phyloP scores from a whole-genome alignment of 441 rosid genomes.

The Pelargonium citronellum region DNA sequence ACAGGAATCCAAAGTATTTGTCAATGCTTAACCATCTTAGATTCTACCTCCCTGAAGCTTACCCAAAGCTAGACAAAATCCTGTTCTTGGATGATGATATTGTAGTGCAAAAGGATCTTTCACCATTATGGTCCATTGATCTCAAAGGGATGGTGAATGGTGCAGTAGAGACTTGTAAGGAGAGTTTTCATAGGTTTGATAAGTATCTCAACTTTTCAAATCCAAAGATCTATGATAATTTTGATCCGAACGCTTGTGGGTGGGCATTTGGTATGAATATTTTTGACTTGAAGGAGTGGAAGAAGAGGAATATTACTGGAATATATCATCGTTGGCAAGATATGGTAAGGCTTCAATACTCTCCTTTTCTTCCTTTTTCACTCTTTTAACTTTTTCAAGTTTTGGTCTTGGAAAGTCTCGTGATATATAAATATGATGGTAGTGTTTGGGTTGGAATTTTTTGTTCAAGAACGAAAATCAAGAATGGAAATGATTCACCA shows the following conservation, averaged over 20 bases:
- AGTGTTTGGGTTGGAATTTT: no score
- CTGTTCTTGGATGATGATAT: slow-evolving; percentile 92
- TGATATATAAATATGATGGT: neutral
- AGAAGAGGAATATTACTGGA: slow-evolving; percentile 67
- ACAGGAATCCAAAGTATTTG: slow-evolving; percentile 86
- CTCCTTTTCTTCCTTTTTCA: neutral
- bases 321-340: slow-evolving; percentile 95
- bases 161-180: slow-evolving; percentile 96
- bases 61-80: slow-evolving; percentile 77
- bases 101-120: slow-evolving; percentile 88
- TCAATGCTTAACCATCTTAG: slow-evolving; percentile 98
- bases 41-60: slow-evolving; percentile 92
- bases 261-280: slow-evolving; percentile 99
- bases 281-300: slow-evolving; percentile 92
- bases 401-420: no score
- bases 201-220: slow-evolving; percentile 95
- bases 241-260: slow-evolving; percentile 72
- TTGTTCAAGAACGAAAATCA: no score
- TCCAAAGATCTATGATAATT: slow-evolving; percentile 65
- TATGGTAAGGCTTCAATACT: slow-evolving; percentile 42
- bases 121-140: slow-evolving; percentile 80
- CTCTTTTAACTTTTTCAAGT: no score
- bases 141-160: slow-evolving; percentile 88
- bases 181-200: slow-evolving; percentile 94
- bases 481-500: no score